Evolutionary conservation across 2,329 filamentous ascomycete species (phyloP).

Genomic region (Verticillium isaacii): DNA sequence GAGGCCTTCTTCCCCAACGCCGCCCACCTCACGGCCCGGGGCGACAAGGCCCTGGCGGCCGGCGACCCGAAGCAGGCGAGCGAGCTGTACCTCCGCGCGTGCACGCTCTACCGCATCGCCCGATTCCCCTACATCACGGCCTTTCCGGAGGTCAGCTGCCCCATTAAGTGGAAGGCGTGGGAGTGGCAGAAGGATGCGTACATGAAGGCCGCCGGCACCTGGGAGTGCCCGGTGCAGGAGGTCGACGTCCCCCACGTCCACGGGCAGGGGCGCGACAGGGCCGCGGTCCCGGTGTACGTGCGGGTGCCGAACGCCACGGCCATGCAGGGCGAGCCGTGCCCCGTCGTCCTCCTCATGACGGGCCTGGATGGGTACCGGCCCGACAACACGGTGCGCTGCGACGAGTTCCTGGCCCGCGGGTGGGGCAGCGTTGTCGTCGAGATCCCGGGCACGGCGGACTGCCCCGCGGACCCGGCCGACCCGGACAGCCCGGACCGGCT

Average conservation of each 20-base stretch:
- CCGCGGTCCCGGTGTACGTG: conserved; percentile 59
- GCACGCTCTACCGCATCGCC: conserved; percentile 68
- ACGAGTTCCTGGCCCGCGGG: conserved; percentile 58
- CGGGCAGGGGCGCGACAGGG: conserved; percentile 43
- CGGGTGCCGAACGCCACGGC: conserved; percentile 47
- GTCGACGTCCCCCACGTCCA: conserved; percentile 55
- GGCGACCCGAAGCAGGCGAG: conserved; percentile 50
- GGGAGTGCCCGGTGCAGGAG: conserved; percentile 57
- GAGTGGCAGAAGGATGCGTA: conserved; percentile 60
- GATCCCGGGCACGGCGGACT: conserved; percentile 49
- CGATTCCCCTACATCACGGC: conserved; percentile 58
- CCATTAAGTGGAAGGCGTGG: conserved; percentile 58
- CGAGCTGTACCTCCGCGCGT: conserved; percentile 63
- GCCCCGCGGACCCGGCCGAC: conserved; percentile 58
- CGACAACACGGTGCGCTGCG: conserved; percentile 55
- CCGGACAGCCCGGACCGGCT: conserved; percentile 55
- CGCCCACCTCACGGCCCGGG: conserved; percentile 47
- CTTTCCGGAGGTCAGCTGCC: conserved; percentile 31
- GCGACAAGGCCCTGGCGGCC: conserved; percentile 41
- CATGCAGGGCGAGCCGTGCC: conserved; percentile 22
- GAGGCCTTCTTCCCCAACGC: conserved; percentile 57
- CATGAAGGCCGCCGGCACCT: conserved; percentile 48
- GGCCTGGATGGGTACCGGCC: conserved; percentile 60
- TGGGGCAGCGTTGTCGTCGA: conserved; percentile 61
- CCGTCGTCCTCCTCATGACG: conserved; percentile 53